Percentiles rank a stretch among this genome's conserved stretches.
Evolutionary conservation across 2,329 filamentous ascomycete genomes (phyloP).

Genomic region (Trichoderma citrinoviride): DNA sequence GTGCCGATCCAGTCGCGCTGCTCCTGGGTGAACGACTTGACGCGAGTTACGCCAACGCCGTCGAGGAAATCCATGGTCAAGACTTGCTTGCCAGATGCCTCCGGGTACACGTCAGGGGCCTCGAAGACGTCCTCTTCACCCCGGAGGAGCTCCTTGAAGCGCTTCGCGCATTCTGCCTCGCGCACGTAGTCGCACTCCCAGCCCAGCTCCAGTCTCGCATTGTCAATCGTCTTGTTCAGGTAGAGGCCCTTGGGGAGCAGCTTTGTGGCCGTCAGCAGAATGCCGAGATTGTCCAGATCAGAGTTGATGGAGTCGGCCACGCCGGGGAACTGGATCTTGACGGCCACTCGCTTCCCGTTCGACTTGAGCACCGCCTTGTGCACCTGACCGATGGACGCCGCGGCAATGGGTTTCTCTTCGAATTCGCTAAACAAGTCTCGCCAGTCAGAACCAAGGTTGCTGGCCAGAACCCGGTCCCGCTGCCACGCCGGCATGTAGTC

Average conservation of each 20-base stretch:
- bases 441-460: conserved; percentile 82
- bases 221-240: conserved; percentile 95
- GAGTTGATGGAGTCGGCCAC: conserved; percentile 96
- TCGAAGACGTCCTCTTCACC: conserved; percentile 67
- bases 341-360: conserved; percentile 74
- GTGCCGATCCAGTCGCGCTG: conserved; percentile 96
- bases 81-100: conserved; percentile 82
- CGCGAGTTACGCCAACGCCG: conserved; percentile 80
- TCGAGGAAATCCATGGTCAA: conserved; percentile 91
- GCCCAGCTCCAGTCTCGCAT: conserved; percentile 83
- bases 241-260: conserved; percentile 89
- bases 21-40: conserved; percentile 70
- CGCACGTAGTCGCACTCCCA: conserved; percentile 97
- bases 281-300: conserved; percentile 87
- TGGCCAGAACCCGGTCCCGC: conserved; percentile 75
- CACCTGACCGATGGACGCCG: conserved; percentile 95
- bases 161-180: conserved; percentile 76
- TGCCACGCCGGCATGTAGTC: conserved; percentile 98
- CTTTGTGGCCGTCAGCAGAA: conserved; percentile 86
- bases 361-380: conserved; percentile 79
- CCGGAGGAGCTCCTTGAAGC: conserved; percentile 71
- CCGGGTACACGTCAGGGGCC: conserved; percentile 72
- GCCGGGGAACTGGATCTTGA: conserved; percentile 97
- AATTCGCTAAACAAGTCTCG: conserved; percentile 78
- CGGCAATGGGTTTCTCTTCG: conserved; percentile 87